Conservation (phyloP, 1,284 basidiomycete genomes). For the Violaceomyces palustris region DNA sequence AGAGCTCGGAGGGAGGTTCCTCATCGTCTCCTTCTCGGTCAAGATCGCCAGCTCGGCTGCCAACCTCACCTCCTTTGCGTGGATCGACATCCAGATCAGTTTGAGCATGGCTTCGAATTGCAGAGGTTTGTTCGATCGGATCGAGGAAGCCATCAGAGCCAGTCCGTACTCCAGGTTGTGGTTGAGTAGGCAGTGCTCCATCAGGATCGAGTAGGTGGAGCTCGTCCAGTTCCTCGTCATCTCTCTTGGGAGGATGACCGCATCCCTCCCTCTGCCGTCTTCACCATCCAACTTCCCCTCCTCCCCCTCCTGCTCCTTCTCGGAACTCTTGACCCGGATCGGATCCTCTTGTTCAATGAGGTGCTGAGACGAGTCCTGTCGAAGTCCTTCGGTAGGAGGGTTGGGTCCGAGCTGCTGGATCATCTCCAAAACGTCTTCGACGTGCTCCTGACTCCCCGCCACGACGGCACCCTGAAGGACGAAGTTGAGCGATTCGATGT, state of each 20-base stretch:
- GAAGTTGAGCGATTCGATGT: conserved; percentile 25
- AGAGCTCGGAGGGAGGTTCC: conserved; percentile 12
- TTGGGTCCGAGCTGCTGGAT: conserved; percentile 6
- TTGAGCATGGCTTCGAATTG: conserved; percentile 8
- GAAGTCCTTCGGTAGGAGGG: background rate
- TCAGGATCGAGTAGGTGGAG: conserved; percentile 22
- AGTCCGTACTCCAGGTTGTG: conserved; percentile 35
- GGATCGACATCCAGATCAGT: conserved; percentile 12
- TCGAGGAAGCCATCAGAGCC: conserved; percentile 17
- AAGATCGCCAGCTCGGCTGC: conserved; percentile 27
- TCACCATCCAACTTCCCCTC: background rate
- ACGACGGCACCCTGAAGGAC: conserved; percentile 25
- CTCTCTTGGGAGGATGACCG: conserved; percentile 1
- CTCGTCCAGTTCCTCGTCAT: conserved; percentile 28
- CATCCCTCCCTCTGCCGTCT: background rate
- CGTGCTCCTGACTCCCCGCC: conserved; percentile 7
- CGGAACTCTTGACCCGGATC: too few species aligned
- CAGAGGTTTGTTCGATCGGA: conserved; percentile 6
- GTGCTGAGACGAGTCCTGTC: background rate
- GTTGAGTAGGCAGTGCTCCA: conserved; percentile 20
- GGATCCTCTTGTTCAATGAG: background rate
- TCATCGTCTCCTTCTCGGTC: conserved; percentile 15
- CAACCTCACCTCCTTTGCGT: conserved; percentile 21
- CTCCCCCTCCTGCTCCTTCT: conserved; percentile 1
- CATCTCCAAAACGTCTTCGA: conserved; percentile 8